Base-by-base conservation (phyloP, 495 filamentous ascomycete species). In the Pseudevernia furfuracea region DNA sequence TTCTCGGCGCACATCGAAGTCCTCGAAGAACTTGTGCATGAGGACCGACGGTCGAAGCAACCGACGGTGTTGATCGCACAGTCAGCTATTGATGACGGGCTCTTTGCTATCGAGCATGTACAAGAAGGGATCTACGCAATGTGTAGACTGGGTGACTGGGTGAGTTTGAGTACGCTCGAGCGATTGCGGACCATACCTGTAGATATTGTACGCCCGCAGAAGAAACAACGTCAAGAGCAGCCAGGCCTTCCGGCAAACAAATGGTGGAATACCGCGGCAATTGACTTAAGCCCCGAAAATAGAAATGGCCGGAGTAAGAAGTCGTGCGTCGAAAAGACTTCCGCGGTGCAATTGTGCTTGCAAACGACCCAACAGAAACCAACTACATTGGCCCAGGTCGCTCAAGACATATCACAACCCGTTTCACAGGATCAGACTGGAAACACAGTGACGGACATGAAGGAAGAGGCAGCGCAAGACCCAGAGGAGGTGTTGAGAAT, bases 41-140 rank as follows among this genome's bases (percentile, higher is more conserved):
- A 61, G 49, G 56, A 43, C 52, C 38, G 30, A 58, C 4, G 15
- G 39, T 61, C 62, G 30, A 44, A 21, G 46, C 59, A 57, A 46
- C 44, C 32, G 14, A 70, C 64, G 43, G 79, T 95, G 2, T 81
- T 96, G 14, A 81, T 91, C 49, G 89, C 87, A 37, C 79, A 85
- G 58, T 77, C 85, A 30, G 80, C 86, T 44, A 75, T 74, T 12
- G 82, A 82, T 70, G 81, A 79, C 30, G 79, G 78, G 11, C 67
- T 89, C 8, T 92, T 87, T 72, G 87, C 85, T 19, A 72, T 96
- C 39, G 92, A 96, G 74, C 76, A 82, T n/a, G 87, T 89, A 36
- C 80, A 80, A 58, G 70, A 74, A 55, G 83, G 84, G 0, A 77
- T 91, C 15, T 95, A 89, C 73, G 83, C 84, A 19, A 68, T 94